A percentile compares a stretch with the other conserved stretches of the same genome.
phyloP scores from a whole-genome alignment of 208 protist species.

The Wallacemonas collosoma region DNA sequence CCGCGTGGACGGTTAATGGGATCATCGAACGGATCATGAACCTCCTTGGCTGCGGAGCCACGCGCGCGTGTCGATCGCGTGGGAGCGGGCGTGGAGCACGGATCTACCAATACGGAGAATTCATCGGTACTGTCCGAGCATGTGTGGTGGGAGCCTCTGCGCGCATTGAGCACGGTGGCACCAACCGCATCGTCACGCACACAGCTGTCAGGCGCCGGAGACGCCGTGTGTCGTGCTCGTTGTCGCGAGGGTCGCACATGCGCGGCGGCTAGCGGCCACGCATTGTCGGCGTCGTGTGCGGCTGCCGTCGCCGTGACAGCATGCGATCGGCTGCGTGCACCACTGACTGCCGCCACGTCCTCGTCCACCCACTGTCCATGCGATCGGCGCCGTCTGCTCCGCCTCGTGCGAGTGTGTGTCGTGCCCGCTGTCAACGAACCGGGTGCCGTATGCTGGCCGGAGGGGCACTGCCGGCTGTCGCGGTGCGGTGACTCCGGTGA shows the following conservation, averaged over 20 bases:
- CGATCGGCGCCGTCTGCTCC: too few species aligned
- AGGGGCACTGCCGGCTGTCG: background rate
- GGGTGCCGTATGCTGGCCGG: background rate
- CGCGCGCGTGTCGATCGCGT: background rate
- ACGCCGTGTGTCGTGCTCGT: background rate
- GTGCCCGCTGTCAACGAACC: too few species aligned
- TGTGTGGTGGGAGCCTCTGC: background rate
- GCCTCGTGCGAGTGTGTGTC: background rate
- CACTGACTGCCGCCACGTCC: background rate
- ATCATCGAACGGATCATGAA: conserved; percentile 7
- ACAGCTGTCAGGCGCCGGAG: background rate
- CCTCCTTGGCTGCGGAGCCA: background rate
- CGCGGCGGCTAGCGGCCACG: background rate
- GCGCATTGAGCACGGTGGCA: too few species aligned
- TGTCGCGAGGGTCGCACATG: background rate
- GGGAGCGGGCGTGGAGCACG: background rate
- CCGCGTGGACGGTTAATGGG: background rate
- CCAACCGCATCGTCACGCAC: too few species aligned
- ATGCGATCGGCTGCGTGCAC: background rate
- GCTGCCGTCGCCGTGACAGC: background rate
- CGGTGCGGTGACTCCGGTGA: background rate
- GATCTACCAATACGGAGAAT: background rate
- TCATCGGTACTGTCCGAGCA: background rate
- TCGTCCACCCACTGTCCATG: conserved; percentile 6
- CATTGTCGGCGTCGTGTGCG: background rate